Conservation (phyloP, 805 yeast genomes). For the Suhomyces xylopsoci region DNA sequence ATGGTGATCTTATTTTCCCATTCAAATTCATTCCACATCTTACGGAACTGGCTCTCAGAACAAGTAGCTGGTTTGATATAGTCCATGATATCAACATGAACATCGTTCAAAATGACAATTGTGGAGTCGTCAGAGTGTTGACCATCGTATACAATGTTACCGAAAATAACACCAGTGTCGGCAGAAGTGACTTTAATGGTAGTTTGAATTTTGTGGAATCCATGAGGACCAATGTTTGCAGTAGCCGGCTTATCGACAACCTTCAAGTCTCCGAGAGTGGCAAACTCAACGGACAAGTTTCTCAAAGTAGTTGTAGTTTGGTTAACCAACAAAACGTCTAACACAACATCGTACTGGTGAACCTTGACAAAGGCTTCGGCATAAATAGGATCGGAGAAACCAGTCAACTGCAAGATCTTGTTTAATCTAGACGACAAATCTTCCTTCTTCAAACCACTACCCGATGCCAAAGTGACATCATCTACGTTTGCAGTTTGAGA, state of each 20-base stretch:
- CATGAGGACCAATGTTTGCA: conserved; percentile 94
- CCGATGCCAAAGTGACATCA: conserved; percentile 58
- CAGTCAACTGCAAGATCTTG: conserved; percentile 92
- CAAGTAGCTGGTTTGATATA: conserved; percentile 94
- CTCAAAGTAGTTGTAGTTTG: conserved; percentile 90
- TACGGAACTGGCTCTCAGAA: conserved; percentile 84
- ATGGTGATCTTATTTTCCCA: conserved; percentile 98
- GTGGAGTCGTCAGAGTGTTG: conserved; percentile 87
- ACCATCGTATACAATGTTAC: conserved; percentile 95
- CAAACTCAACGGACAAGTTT: conserved; percentile 90
- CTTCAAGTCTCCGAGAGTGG: conserved; percentile 92
- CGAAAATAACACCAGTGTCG: conserved; percentile 96
- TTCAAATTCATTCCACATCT: conserved; percentile 99
- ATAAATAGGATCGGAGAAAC: conserved; percentile 95
- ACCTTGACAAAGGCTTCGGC: conserved; percentile 96
- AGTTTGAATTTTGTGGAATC: conserved; percentile 84
- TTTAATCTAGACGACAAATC: conserved; percentile 74
- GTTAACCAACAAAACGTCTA: conserved; percentile 90
- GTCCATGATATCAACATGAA: conserved; percentile 95
- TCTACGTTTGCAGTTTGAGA: conserved; percentile 30
- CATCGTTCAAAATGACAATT: conserved; percentile 88
- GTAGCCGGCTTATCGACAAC: conserved; percentile 89
- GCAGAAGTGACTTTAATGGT: conserved; percentile 95
- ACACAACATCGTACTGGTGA: conserved; percentile 94
- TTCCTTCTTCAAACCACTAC: conserved; percentile 49